phyloP scores from a whole-genome alignment of 2,329 filamentous ascomycete species.

The Cordyceps militaris region DNA sequence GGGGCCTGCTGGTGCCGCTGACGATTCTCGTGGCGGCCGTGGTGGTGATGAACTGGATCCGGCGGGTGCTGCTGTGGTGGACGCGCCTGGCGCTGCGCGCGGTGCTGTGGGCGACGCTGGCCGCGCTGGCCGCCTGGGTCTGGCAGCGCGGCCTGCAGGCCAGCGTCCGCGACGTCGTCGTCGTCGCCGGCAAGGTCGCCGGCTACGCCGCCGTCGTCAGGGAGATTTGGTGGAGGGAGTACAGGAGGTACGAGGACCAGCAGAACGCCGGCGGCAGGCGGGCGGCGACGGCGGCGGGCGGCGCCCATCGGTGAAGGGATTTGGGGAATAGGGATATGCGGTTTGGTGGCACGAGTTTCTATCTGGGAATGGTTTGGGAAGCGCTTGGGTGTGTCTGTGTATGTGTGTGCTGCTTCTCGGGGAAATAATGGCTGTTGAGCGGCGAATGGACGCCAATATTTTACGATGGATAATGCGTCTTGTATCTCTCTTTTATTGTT shows the following conservation, averaged over 20 bases:
- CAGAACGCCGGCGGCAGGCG: slow-evolving; percentile 17
- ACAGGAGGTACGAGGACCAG: slow-evolving; percentile 48
- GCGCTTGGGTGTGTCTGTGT: neutral
- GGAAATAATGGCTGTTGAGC: neutral
- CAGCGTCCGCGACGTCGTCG: slow-evolving; percentile 51
- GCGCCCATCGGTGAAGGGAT: neutral
- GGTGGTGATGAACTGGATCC: slow-evolving; percentile 63
- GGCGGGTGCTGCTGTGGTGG: slow-evolving; percentile 70
- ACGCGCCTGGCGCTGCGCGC: slow-evolving; percentile 58
- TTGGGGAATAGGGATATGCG: neutral
- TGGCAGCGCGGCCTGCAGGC: slow-evolving; percentile 61
- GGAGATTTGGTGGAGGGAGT: slow-evolving; percentile 51
- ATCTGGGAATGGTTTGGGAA: neutral
- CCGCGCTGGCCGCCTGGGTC: slow-evolving; percentile 46
- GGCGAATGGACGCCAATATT: neutral
- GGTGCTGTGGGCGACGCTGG: slow-evolving; percentile 56
- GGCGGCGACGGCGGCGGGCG: neutral
- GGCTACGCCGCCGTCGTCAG: slow-evolving; percentile 42
- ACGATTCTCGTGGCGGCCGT: slow-evolving; percentile 45
- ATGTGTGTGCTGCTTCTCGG: neutral
- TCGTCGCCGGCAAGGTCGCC: slow-evolving; percentile 35
- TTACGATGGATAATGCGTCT: slow-evolving; percentile 3
- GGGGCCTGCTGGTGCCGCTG: slow-evolving; percentile 26
- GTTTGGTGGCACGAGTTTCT: too few species aligned
- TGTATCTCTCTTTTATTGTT: neutral